Evolutionary conservation across 257 asterid genomes (phyloP).

Genomic region (Solanum habrochaites): DNA sequence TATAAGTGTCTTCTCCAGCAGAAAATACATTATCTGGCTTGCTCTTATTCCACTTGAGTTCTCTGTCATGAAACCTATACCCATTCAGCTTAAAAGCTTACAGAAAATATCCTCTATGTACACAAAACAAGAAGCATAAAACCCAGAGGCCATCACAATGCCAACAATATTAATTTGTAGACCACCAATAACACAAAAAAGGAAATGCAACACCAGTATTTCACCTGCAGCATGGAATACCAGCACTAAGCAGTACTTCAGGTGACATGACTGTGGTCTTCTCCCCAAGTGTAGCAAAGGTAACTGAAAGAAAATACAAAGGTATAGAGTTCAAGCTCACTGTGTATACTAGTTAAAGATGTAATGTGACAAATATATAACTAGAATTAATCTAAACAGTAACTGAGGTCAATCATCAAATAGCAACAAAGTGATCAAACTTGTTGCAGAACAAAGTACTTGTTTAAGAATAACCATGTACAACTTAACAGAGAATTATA

Average conservation of each 20-base stretch:
- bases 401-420: neutral
- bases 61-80: neutral
- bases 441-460: neutral
- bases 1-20: neutral
- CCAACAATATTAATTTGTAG: neutral
- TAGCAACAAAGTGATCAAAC: neutral
- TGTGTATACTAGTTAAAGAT: neutral
- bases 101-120: neutral
- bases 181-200: conserved; percentile 3
- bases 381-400: neutral
- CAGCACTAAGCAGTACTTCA: conserved; percentile 86
- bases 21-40: neutral
- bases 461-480: neutral
- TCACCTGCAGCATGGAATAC: conserved; percentile 99
- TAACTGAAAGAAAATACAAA: conserved; percentile 51
- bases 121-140: neutral
- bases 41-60: neutral
- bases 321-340: conserved; percentile 3
- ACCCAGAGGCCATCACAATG: neutral
- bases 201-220: conserved; percentile 7
- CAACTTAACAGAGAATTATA: neutral
- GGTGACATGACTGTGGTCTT: conserved; percentile 99
- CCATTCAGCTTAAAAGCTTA: neutral
- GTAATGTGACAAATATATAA: neutral
- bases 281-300: conserved; percentile 95